phyloP scores from a whole-genome alignment of 495 filamentous ascomycete species.

The Aspergillus hancockii region DNA sequence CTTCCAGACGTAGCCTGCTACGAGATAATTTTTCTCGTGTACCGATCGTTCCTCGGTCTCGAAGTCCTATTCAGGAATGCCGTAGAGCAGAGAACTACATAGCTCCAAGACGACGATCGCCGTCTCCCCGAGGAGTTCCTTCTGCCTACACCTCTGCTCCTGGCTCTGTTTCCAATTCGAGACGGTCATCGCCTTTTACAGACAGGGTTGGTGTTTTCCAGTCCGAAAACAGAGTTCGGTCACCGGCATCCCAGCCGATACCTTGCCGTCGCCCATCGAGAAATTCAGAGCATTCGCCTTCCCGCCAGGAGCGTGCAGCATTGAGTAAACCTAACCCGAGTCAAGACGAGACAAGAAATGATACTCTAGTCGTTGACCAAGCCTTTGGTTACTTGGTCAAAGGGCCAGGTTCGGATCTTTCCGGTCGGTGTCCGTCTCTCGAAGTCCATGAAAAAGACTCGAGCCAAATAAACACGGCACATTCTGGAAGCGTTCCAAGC shows the following conservation, averaged over 20 bases:
- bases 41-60: constrained; percentile 19
- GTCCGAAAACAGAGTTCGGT: constrained; percentile 26
- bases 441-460: constrained; percentile 11
- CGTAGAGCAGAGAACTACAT: constrained; percentile 16
- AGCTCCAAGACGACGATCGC: constrained; percentile 26
- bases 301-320: constrained; percentile 5
- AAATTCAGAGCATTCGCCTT: constrained; percentile 8
- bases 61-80: constrained; percentile 27
- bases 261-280: constrained; percentile 9
- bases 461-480: constrained; percentile 12
- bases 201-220: constrained; percentile 26
- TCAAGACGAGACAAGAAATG: constrained; percentile 10
- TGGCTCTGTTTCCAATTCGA: constrained; percentile 41
- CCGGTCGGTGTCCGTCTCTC: neutral
- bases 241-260: constrained; percentile 23
- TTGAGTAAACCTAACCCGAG: constrained; percentile 5
- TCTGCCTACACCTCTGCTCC: constrained; percentile 33
- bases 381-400: neutral
- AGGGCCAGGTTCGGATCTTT: constrained; percentile 14
- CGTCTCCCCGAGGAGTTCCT: constrained; percentile 28
- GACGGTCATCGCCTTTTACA: constrained; percentile 37
- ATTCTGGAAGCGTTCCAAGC: constrained; percentile 28
- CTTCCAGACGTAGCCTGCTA: constrained; percentile 23
- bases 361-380: constrained; percentile 9
- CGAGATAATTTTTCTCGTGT: constrained; percentile 17